Evolutionary conservation across 768 basidiomycete species (phyloP).

Genomic region (Pleurotus salmoneostramineus): DNA sequence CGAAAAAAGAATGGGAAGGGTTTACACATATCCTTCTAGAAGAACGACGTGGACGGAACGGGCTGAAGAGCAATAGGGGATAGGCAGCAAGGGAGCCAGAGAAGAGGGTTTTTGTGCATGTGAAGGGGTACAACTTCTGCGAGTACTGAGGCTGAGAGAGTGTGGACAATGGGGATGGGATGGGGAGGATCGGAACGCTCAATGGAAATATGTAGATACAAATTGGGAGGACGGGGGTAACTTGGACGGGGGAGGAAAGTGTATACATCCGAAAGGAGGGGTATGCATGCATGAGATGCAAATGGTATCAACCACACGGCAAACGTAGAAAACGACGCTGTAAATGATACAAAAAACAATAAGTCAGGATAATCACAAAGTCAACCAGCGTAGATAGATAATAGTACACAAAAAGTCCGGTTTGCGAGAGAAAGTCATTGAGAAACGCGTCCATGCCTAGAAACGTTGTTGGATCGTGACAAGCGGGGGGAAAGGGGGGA

Average conservation of each 20-base stretch:
- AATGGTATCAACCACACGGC: conserved; percentile 3
- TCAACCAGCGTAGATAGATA: background rate
- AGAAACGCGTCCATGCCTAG: too few relatives aligned
- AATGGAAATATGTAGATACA: background rate
- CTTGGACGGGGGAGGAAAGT: background rate
- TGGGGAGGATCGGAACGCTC: background rate
- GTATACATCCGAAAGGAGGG: conserved; percentile 7
- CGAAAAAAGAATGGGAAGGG: background rate
- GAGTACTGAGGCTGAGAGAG: background rate
- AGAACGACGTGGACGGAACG: background rate
- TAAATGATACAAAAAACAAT: conserved; percentile 3
- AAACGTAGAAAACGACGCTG: background rate
- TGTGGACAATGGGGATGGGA: background rate
- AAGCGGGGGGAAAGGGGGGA: background rate
- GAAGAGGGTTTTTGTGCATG: background rate
- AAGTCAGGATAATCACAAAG: background rate
- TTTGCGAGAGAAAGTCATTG: too few relatives aligned
- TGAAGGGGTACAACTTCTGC: background rate
- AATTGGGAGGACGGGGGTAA: background rate
- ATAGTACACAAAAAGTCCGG: background rate
- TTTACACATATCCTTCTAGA: background rate
- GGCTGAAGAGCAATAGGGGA: conserved; percentile 1
- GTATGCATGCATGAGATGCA: conserved; percentile 7
- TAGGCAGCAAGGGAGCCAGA: background rate
- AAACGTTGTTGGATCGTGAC: background rate